phyloP scores from a whole-genome alignment of 208 protist genomes.

The Novymonas esmeraldas region DNA sequence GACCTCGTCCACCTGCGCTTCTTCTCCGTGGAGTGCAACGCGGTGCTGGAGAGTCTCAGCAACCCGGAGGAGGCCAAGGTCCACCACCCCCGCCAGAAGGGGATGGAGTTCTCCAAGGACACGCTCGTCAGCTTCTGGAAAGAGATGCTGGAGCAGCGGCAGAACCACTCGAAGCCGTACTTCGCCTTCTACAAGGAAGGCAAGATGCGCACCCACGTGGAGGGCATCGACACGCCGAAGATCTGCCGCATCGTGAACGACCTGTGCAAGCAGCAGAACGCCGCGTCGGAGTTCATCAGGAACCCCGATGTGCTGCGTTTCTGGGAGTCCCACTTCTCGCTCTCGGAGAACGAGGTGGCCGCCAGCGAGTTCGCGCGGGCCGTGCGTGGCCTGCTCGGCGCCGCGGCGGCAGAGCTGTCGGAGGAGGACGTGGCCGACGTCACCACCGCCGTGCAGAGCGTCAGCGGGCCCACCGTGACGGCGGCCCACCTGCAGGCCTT shows the following conservation, averaged over 20 bases:
- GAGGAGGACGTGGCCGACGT: constrained; percentile 37
- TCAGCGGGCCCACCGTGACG: constrained; percentile 36
- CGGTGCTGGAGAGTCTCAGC: constrained; percentile 71
- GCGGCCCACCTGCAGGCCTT: constrained; percentile 66
- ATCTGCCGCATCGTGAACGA: constrained; percentile 78
- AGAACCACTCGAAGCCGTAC: constrained; percentile 84
- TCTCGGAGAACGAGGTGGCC: constrained; percentile 67
- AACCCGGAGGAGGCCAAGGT: constrained; percentile 35
- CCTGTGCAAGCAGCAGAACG: constrained; percentile 76
- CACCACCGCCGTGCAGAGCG: constrained; percentile 34
- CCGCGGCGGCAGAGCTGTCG: constrained; percentile 11
- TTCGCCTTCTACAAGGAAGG: constrained; percentile 92
- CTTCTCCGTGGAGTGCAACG: constrained; percentile 86
- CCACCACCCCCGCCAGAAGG: constrained; percentile 29
- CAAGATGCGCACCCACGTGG: constrained; percentile 57
- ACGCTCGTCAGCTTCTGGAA: constrained; percentile 70
- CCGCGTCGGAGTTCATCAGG: constrained; percentile 74
- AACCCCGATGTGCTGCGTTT: constrained; percentile 70
- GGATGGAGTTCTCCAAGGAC: constrained; percentile 58
- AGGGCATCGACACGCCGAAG: constrained; percentile 88
- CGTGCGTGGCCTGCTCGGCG: constrained; percentile 21
- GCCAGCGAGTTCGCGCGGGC: constrained; percentile 50
- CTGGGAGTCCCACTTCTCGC: constrained; percentile 74
- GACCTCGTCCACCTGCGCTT: constrained; percentile 83
- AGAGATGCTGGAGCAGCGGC: constrained; percentile 54